These are phyloP conservation scores for Nicotiana rustica DNA, from an alignment of 305 asterid genomes.

Conservation along the genomic window DNA sequence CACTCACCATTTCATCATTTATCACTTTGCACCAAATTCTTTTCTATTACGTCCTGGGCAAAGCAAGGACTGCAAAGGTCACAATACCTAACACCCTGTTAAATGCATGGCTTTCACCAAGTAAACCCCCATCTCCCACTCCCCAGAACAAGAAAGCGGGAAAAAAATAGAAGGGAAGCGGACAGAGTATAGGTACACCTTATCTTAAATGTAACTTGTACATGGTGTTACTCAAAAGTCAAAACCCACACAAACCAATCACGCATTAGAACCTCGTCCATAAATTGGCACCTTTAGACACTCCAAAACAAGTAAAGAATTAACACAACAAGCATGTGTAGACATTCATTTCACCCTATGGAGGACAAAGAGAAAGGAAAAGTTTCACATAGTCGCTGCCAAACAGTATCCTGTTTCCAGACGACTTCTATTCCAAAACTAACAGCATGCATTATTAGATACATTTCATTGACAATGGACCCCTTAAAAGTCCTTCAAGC, in stretches of 20 bases:
- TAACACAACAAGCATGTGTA: not conserved
- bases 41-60: not conserved
- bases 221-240: not conserved
- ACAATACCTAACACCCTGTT: not conserved
- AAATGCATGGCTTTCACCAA: not conserved
- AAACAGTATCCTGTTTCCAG: not conserved
- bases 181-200: not conserved
- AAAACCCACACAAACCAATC: not conserved
- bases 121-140: not conserved
- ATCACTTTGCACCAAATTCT: not conserved
- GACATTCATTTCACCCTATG: not conserved
- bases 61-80: not conserved
- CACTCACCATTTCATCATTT: not conserved
- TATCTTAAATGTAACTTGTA: not conserved
- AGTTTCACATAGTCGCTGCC: not conserved
- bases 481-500: not conserved
- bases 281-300: not conserved
- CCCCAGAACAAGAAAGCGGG: not conserved
- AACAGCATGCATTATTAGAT: not conserved
- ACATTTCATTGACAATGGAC: not conserved
- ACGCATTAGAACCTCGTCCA: not conserved
- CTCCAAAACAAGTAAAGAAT: not conserved
- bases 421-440: no score
- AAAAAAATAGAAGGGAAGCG: not conserved
- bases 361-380: not conserved